phyloP scores from a whole-genome alignment of 192 early-diverging fungal species.

The Gamsiella multidivaricata region DNA sequence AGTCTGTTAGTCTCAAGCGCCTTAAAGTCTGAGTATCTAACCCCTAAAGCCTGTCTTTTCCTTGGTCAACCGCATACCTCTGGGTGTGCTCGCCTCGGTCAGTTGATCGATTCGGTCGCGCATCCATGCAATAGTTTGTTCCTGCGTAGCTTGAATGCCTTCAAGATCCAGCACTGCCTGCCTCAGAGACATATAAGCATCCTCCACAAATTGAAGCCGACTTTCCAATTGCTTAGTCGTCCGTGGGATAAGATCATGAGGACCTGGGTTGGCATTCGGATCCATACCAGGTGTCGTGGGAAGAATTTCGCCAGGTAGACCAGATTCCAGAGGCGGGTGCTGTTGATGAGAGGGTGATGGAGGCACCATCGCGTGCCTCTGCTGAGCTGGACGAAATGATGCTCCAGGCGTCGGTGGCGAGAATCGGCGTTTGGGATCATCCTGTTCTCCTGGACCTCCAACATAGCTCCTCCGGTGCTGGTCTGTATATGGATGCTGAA shows the following conservation, averaged over 20 bases:
- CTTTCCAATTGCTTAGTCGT: conserved; percentile 25
- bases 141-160: conserved; percentile 31
- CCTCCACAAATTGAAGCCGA: conserved; percentile 41
- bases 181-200: conserved; percentile 41
- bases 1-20: background rate
- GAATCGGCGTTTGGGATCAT: conserved; percentile 6
- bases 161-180: conserved; percentile 46
- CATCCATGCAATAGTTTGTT: conserved; percentile 51
- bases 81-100: conserved; percentile 13
- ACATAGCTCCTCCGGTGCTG: conserved; percentile 7
- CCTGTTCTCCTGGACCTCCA: conserved; percentile 9
- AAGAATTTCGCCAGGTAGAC: background rate
- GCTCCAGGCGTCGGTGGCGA: conserved; percentile 1
- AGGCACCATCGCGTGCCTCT: no score
- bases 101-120: conserved; percentile 42
- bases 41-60: background rate
- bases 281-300: conserved; percentile 8
- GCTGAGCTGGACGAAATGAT: background rate
- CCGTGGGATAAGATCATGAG: conserved; percentile 30
- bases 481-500: conserved; percentile 9
- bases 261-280: conserved; percentile 3
- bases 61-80: conserved; percentile 9
- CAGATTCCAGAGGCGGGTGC: background rate
- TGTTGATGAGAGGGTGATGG: conserved; percentile 7
- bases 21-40: background rate